Conservation (phyloP, 345 rosid species). For the Aurinia saxatilis region DNA sequence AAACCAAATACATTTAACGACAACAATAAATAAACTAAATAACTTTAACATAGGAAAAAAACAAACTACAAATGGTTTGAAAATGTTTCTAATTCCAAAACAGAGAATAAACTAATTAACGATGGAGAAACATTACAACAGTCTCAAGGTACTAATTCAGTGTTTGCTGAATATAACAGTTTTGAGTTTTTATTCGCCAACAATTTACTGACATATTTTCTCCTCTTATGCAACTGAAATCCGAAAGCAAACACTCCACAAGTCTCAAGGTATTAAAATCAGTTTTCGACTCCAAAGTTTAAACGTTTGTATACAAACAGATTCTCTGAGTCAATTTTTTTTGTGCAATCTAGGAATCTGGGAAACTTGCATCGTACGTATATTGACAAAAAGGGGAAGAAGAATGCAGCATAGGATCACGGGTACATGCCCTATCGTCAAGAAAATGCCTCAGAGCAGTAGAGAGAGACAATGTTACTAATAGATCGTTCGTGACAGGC, state of each 20-base stretch:
- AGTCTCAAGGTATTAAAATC: slow-evolving; percentile 54
- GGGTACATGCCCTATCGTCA: slow-evolving; percentile 81
- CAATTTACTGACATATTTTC: slow-evolving; percentile 13
- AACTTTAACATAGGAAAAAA: too few species aligned
- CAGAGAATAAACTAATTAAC: too few species aligned
- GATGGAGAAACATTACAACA: too few species aligned
- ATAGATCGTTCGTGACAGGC: not conserved
- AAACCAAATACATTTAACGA: too few species aligned
- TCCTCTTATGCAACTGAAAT: slow-evolving; percentile 63
- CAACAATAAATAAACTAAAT: too few species aligned
- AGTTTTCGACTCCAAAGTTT: not conserved
- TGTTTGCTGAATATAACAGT: not conserved
- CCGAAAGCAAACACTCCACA: slow-evolving; percentile 57
- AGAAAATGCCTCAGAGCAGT: slow-evolving; percentile 13
- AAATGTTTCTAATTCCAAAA: too few species aligned
- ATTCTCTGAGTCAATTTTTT: not conserved
- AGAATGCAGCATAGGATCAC: slow-evolving; percentile 88
- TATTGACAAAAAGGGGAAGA: slow-evolving; percentile 75
- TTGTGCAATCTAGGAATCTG: slow-evolving; percentile 45
- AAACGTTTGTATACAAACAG: slow-evolving; percentile 1
- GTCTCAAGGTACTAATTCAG: too few species aligned
- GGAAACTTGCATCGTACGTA: slow-evolving; percentile 76
- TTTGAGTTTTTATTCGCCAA: not conserved
- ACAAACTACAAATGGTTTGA: too few species aligned
- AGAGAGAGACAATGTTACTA: too few species aligned